phyloP scores from a whole-genome alignment of 768 basidiomycete species.

The Podaxis carcinomalis region DNA sequence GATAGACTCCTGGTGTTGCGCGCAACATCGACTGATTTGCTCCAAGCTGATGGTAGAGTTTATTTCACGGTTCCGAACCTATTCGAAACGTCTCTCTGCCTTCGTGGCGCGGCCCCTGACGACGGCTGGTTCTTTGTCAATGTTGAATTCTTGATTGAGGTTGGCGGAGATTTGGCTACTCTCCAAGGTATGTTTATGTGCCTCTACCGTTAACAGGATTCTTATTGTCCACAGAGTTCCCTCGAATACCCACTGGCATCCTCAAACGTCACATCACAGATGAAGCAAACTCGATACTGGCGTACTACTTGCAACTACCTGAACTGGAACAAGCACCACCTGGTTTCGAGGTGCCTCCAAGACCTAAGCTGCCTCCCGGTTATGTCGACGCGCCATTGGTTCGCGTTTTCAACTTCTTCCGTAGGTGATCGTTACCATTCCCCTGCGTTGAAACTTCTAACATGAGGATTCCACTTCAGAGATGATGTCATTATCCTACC shows the following conservation, averaged over 20 bases:
- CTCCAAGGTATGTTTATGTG: slow-evolving; percentile 49
- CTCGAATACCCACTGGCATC: slow-evolving; percentile 57
- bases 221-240: slow-evolving; percentile 54
- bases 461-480: slow-evolving; percentile 38
- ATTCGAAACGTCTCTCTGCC: slow-evolving; percentile 71
- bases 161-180: slow-evolving; percentile 71
- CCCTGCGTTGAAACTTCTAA: background rate
- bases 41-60: slow-evolving; percentile 69
- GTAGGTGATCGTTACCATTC: slow-evolving; percentile 40
- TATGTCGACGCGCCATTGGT: slow-evolving; percentile 80
- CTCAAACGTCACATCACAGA: slow-evolving; percentile 66
- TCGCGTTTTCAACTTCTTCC: slow-evolving; percentile 83
- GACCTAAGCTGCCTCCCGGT: slow-evolving; percentile 52
- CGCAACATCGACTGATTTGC: slow-evolving; percentile 16
- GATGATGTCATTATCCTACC: slow-evolving; percentile 89
- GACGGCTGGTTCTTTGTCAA: slow-evolving; percentile 87
- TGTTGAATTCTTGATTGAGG: slow-evolving; percentile 68
- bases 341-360: slow-evolving; percentile 33
- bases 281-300: slow-evolving; percentile 67
- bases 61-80: slow-evolving; percentile 69
- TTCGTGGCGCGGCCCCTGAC: slow-evolving; percentile 61
- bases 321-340: slow-evolving; percentile 35
- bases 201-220: background rate
- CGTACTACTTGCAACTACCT: slow-evolving; percentile 53
- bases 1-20: background rate